Percentiles rank a stretch among this genome's conserved stretches.
phyloP scores from a whole-genome alignment of 1,284 basidiomycete genomes.

The Phlebopus sp. region DNA sequence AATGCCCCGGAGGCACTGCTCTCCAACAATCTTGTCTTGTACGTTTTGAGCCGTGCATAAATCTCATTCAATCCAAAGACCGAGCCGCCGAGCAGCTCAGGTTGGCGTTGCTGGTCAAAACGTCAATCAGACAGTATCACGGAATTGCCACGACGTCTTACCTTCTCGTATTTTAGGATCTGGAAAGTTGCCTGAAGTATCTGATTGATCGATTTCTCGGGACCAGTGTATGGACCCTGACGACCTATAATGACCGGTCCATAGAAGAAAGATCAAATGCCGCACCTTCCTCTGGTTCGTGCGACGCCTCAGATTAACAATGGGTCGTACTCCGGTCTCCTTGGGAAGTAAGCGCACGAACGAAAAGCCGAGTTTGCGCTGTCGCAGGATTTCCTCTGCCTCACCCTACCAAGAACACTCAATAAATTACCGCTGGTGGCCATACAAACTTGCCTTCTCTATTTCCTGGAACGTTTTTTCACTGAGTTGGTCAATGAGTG shows the following conservation, averaged over 20 bases:
- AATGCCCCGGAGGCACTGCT: slow-evolving; percentile 43
- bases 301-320: slow-evolving; percentile 85
- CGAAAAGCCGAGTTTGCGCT: slow-evolving; percentile 76
- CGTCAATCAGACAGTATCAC: slow-evolving; percentile 1
- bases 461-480: slow-evolving; percentile 64
- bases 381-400: slow-evolving; percentile 60
- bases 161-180: slow-evolving; percentile 86
- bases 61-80: slow-evolving; percentile 84
- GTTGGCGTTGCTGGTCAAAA: slow-evolving; percentile 54
- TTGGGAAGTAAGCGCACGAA: slow-evolving; percentile 92
- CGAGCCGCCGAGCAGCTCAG: slow-evolving; percentile 70
- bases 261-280: not conserved
- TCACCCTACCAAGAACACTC: slow-evolving; percentile 46
- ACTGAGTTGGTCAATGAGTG: slow-evolving; percentile 73
- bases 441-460: slow-evolving; percentile 44
- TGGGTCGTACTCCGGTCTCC: slow-evolving; percentile 90
- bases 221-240: slow-evolving; percentile 27
- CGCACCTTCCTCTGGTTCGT: slow-evolving; percentile 33
- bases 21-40: slow-evolving; percentile 56
- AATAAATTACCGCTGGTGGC: not conserved
- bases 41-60: slow-evolving; percentile 68
- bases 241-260: not conserved
- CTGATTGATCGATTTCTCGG: slow-evolving; percentile 76
- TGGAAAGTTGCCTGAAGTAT: slow-evolving; percentile 81
- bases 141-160: slow-evolving; percentile 24